A percentile compares a stretch with the other conserved stretches of the same genome.
Conservation (phyloP, 2,329 filamentous ascomycete genomes). For the Alternaria arbusti region DNA sequence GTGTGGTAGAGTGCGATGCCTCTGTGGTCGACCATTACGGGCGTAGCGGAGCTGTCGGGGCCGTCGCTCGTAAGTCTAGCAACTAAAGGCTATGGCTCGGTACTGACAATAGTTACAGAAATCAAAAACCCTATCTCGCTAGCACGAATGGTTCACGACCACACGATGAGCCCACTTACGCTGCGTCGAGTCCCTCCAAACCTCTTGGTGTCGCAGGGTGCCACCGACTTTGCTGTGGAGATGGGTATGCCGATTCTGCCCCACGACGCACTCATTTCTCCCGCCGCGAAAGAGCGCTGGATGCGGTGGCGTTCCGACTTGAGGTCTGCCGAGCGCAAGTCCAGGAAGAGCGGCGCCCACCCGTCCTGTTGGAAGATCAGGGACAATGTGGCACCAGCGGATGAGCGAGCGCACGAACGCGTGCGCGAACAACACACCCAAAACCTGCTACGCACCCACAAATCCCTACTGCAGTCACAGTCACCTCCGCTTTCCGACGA, state of each 20-base stretch:
- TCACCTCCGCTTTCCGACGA: constrained; percentile 35
- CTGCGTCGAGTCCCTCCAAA: constrained; percentile 91
- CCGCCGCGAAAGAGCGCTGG: constrained; percentile 78
- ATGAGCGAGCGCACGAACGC: constrained; percentile 41
- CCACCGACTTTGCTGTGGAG: constrained; percentile 82
- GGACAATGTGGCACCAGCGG: constrained; percentile 27
- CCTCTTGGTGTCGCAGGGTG: constrained; percentile 84
- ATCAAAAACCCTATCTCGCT: constrained; percentile 92
- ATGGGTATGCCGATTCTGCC: constrained; percentile 76
- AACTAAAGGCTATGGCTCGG: constrained; percentile 5
- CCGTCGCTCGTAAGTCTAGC: constrained; percentile 76
- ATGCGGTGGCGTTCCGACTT: constrained; percentile 77
- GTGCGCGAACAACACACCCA: constrained; percentile 49
- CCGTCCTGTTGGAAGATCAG: constrained; percentile 37
- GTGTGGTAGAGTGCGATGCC: constrained; percentile 92
- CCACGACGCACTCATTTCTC: constrained; percentile 80
- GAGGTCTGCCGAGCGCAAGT: constrained; percentile 63
- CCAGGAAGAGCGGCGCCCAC: constrained; percentile 36
- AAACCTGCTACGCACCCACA: constrained; percentile 32
- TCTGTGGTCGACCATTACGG: constrained; percentile 90
- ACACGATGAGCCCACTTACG: constrained; percentile 76
- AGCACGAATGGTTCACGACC: constrained; percentile 81
- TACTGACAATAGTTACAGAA: constrained; percentile 59
- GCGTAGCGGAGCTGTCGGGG: constrained; percentile 90
- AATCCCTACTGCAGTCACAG: constrained; percentile 14